phyloP scores from a whole-genome alignment of 2,329 filamentous ascomycete genomes.

The Thermothelomyces thermophilus region DNA sequence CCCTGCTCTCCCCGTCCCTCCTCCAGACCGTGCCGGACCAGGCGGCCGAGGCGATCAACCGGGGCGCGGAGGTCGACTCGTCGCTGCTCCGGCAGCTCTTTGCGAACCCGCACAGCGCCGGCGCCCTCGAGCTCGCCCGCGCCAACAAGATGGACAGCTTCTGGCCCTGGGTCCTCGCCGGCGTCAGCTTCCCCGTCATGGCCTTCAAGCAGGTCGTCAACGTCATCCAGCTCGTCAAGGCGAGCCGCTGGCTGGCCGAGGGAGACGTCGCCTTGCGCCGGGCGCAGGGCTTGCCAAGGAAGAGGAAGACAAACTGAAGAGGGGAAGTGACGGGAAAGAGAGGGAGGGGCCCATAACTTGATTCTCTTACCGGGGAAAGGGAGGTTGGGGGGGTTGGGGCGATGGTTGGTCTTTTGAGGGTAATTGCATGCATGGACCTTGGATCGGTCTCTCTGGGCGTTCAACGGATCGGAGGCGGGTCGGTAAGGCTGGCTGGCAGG shows the following conservation, averaged over 20 bases:
- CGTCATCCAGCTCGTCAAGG: conserved; percentile 87
- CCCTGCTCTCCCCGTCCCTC: conserved; percentile 78
- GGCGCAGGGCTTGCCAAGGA: conserved; percentile 47
- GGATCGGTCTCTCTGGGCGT: not conserved
- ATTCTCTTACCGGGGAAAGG: not conserved
- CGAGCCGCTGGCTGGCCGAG: conserved; percentile 85
- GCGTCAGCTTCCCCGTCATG: conserved; percentile 81
- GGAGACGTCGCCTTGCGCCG: conserved; percentile 68
- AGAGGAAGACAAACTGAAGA: conserved; percentile 28
- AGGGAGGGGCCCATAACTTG: not conserved
- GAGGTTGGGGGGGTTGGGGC: not conserved
- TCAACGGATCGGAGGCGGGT: not conserved
- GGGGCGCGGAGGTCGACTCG: conserved; percentile 63
- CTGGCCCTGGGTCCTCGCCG: conserved; percentile 71
- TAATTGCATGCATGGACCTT: not conserved
- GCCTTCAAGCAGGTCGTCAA: conserved; percentile 89
- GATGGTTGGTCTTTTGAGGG: not conserved
- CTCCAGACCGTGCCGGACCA: conserved; percentile 53
- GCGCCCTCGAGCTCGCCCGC: conserved; percentile 82
- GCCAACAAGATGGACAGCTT: conserved; percentile 84
- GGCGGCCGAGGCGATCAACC: conserved; percentile 48
- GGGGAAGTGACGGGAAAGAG: not conserved
- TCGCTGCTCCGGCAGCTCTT: conserved; percentile 69
- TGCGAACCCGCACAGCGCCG: conserved; percentile 83
- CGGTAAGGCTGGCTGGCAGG: not conserved